Evolutionary conservation across 1,284 basidiomycete genomes (phyloP).

Genomic region (Ceratobasidium sp.): DNA sequence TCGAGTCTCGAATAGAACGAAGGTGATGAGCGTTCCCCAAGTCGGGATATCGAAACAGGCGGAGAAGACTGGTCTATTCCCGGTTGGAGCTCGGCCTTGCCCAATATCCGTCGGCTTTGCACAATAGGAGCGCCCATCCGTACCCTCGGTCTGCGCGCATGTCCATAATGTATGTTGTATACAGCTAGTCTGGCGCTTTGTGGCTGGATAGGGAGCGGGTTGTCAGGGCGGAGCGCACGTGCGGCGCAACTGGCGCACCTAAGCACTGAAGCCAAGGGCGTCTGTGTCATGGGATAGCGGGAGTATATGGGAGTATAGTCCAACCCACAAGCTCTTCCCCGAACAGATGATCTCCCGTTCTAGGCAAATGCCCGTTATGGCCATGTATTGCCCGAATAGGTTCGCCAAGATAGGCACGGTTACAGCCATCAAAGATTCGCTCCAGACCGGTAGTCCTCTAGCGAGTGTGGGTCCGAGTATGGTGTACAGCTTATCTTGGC

Average conservation of each 20-base stretch:
- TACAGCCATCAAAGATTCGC: no score
- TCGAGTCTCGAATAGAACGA: background rate
- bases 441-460: no score
- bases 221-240: no score
- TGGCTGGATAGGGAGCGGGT: no score
- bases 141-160: no score
- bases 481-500: no score
- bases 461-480: no score
- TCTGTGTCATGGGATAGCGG: background rate
- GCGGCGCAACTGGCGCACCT: background rate
- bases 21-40: background rate
- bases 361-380: background rate
- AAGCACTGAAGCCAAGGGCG: background rate
- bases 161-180: background rate
- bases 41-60: background rate
- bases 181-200: background rate
- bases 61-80: background rate
- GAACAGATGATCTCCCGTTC: background rate
- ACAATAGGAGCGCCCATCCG: background rate
- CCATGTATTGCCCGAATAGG: background rate
- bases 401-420: conserved; percentile 6
- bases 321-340: background rate
- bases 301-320: background rate
- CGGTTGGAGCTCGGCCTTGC: background rate
- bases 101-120: background rate